Conservation (phyloP, 2,329 filamentous ascomycete species). For the Arachnopeziza araneosa region DNA sequence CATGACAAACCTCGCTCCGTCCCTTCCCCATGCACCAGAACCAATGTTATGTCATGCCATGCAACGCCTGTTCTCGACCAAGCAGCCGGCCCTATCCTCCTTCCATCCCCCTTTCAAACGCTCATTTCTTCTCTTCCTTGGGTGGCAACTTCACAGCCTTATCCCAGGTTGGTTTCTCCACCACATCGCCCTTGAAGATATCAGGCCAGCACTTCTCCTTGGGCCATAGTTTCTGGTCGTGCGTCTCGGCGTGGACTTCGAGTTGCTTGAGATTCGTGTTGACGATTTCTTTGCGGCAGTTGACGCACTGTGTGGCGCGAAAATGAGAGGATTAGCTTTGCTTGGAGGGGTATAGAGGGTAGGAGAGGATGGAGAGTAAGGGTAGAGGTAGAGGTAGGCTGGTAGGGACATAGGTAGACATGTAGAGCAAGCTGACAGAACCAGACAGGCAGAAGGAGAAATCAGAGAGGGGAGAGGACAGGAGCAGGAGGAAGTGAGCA, state of each 20-base stretch:
- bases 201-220: conserved; percentile 56
- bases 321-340: too few relatives aligned
- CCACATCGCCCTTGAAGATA: conserved; percentile 10
- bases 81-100: not conserved
- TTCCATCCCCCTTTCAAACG: not conserved
- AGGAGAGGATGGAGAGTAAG: too few relatives aligned
- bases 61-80: not conserved
- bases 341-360: too few relatives aligned
- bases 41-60: not conserved
- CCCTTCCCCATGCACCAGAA: not conserved
- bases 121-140: not conserved
- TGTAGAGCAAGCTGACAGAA: too few relatives aligned
- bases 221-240: conserved; percentile 44
- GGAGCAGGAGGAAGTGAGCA: too few relatives aligned
- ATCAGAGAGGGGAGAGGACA: too few relatives aligned
- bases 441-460: too few relatives aligned
- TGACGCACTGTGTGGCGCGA: conserved; percentile 37
- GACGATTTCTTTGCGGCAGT: conserved; percentile 46
- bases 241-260: conserved; percentile 47
- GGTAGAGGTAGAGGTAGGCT: too few relatives aligned
- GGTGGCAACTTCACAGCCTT: not conserved
- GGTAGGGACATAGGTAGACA: too few relatives aligned
- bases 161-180: not conserved
- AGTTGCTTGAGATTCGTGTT: conserved; percentile 47
- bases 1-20: not conserved